These are phyloP conservation scores for Sambucus nigra DNA, from an alignment of 129 eudicot species.

Conservation along the genomic window DNA sequence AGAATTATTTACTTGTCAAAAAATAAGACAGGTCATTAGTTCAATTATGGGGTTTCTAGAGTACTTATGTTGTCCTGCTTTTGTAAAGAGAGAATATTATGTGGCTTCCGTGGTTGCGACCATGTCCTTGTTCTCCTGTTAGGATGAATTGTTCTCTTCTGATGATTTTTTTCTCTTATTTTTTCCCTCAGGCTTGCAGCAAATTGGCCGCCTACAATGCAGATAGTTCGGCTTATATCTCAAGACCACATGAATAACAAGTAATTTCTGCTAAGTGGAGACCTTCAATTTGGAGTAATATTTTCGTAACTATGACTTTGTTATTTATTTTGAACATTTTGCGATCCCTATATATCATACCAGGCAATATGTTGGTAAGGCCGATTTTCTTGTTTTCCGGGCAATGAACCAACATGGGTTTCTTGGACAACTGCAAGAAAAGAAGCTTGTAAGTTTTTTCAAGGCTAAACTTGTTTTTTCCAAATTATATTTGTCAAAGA, in stretches of 20 bases:
- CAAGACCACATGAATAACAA: constrained; percentile 99
- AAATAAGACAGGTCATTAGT: no score
- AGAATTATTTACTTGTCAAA: no score
- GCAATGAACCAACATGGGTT: constrained; percentile 99
- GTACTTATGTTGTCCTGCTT: no score
- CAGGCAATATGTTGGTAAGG: constrained; percentile 98
- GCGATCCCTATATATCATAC: constrained; percentile 9
- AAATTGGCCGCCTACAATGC: constrained; percentile 99
- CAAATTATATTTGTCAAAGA: neutral
- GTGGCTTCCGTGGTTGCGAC: neutral
- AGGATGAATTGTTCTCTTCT: neutral
- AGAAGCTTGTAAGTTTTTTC: constrained; percentile 84
- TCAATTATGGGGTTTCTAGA: no score
- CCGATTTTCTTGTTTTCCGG: constrained; percentile 91
- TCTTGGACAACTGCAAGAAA: constrained; percentile 96
- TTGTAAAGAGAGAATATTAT: no score
- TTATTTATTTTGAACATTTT: neutral
- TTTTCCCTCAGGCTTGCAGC: constrained; percentile 65
- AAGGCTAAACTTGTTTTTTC: neutral
- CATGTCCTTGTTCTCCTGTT: neutral
- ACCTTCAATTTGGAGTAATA: neutral
- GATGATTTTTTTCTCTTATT: neutral
- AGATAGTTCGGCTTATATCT: constrained; percentile 94
- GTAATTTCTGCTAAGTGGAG: constrained; percentile 27
- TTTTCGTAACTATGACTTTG: neutral